Percentiles rank a stretch among this genome's conserved stretches.
phyloP scores from a whole-genome alignment of 352 stramenopile species.

The Phytophthora rubi region DNA sequence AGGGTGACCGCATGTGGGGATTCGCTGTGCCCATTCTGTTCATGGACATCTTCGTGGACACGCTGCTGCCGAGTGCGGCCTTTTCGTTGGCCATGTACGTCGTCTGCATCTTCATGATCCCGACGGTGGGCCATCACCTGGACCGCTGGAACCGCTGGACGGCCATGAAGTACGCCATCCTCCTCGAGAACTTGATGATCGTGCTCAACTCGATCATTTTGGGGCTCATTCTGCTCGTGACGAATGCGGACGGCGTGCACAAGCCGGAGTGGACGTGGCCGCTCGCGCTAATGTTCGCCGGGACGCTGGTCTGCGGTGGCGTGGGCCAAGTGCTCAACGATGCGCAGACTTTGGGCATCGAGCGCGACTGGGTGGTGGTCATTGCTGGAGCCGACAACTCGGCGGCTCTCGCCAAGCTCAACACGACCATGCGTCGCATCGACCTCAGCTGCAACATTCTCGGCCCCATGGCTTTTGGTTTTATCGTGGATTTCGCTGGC shows the following conservation, averaged over 20 bases:
- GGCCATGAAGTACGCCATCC: slow-evolving; percentile 73
- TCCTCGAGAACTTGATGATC: slow-evolving; percentile 84
- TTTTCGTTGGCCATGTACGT: slow-evolving; percentile 83
- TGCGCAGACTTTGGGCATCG: slow-evolving; percentile 77
- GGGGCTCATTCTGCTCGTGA: slow-evolving; percentile 66
- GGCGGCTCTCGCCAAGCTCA: slow-evolving; percentile 59
- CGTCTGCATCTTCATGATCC: slow-evolving; percentile 74
- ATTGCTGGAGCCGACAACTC: slow-evolving; percentile 61
- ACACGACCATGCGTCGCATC: slow-evolving; percentile 84
- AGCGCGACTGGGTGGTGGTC: slow-evolving; percentile 91
- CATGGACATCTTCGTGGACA: slow-evolving; percentile 88
- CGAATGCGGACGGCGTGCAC: slow-evolving; percentile 62
- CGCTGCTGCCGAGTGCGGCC: slow-evolving; percentile 71
- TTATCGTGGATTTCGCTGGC: slow-evolving; percentile 84
- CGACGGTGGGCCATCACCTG: slow-evolving; percentile 64
- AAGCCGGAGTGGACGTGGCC: slow-evolving; percentile 61
- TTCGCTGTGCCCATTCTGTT: slow-evolving; percentile 85
- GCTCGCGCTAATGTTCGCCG: slow-evolving; percentile 52
- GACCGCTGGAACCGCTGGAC: slow-evolving; percentile 74
- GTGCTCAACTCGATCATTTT: slow-evolving; percentile 69
- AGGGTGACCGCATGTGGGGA: slow-evolving; percentile 84
- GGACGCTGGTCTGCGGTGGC: slow-evolving; percentile 69
- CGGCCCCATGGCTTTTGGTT: slow-evolving; percentile 71
- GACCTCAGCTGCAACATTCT: slow-evolving; percentile 85
- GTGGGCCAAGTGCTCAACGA: slow-evolving; percentile 80